A percentile compares a stretch with the other conserved stretches of the same genome.
Conservation (phyloP, 495 filamentous ascomycete genomes). For the Tuber melanosporum region DNA sequence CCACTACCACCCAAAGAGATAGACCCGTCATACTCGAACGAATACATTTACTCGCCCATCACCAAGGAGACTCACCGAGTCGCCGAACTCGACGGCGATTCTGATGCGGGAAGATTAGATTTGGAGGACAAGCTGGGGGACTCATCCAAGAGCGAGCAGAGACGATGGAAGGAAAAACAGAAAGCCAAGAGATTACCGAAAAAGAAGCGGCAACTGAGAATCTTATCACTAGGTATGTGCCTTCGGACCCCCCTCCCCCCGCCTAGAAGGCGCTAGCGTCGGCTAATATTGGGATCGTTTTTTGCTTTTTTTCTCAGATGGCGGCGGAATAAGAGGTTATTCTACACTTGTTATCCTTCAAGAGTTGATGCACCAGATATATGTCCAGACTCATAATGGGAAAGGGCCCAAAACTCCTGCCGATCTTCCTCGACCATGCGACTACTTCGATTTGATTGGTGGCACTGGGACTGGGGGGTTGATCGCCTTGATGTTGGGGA, state of each 20-base stretch:
- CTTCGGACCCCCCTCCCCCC: background rate
- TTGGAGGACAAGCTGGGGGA: conserved; percentile 12
- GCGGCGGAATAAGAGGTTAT: conserved; percentile 93
- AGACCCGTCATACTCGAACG: background rate
- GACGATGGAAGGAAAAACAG: background rate
- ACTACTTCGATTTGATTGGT: conserved; percentile 94
- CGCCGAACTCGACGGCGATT: conserved; percentile 30
- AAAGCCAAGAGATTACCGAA: conserved; percentile 37
- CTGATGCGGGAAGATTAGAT: conserved; percentile 8
- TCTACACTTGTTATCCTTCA: conserved; percentile 57
- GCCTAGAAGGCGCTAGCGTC: conserved; percentile 7
- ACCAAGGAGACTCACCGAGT: conserved; percentile 30
- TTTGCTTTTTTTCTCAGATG: conserved; percentile 54
- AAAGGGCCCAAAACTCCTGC: conserved; percentile 54
- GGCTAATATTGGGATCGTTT: conserved; percentile 8
- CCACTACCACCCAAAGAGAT: conserved; percentile 35
- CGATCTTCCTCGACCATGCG: conserved; percentile 93
- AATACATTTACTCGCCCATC: conserved; percentile 4
- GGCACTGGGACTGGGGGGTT: conserved; percentile 87
- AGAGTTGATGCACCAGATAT: conserved; percentile 81
- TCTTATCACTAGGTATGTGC: conserved; percentile 77
- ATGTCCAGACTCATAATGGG: conserved; percentile 59
- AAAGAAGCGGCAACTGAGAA: conserved; percentile 83
- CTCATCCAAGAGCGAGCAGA: conserved; percentile 6
- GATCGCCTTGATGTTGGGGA: conserved; percentile 92